A percentile compares a stretch with the other conserved stretches of the same genome.
phyloP scores from a whole-genome alignment of 495 filamentous ascomycete genomes.

The Lentithecium fluviatile region DNA sequence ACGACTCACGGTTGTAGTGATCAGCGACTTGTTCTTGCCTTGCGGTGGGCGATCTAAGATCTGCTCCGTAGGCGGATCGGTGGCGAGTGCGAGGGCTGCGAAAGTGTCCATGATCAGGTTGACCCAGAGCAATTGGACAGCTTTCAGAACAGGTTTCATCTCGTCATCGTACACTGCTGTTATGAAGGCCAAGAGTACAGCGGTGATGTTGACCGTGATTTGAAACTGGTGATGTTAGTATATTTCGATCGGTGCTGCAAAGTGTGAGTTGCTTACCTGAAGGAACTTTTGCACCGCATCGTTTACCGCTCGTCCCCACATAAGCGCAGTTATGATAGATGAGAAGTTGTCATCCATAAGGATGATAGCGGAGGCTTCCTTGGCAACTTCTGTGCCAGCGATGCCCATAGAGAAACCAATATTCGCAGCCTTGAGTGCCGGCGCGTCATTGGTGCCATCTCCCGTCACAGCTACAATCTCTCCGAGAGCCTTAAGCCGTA shows the following conservation, averaged over 20 bases:
- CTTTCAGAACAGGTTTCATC: constrained; percentile 71
- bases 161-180: constrained; percentile 67
- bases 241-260: not conserved
- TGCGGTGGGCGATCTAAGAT: constrained; percentile 79
- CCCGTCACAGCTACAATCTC: constrained; percentile 84
- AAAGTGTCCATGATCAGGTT: constrained; percentile 93
- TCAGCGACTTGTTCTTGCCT: constrained; percentile 68
- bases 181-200: constrained; percentile 78
- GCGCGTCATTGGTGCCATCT: constrained; percentile 90
- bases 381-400: constrained; percentile 84
- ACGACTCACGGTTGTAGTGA: constrained; percentile 58
- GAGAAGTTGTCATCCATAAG: constrained; percentile 89
- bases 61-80: constrained; percentile 75
- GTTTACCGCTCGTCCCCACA: constrained; percentile 89
- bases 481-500: constrained; percentile 67
- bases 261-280: not conserved
- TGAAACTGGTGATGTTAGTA: constrained; percentile 63
- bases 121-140: constrained; percentile 88
- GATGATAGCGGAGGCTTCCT: constrained; percentile 91
- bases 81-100: constrained; percentile 80
- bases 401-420: constrained; percentile 96
- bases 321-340: constrained; percentile 84
- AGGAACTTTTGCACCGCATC: constrained; percentile 88
- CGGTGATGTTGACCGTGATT: constrained; percentile 87
- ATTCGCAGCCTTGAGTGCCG: constrained; percentile 79